Evolutionary conservation across 371 early-diverging fungal species (phyloP).

Genomic region (Haplosporangium sp.): DNA sequence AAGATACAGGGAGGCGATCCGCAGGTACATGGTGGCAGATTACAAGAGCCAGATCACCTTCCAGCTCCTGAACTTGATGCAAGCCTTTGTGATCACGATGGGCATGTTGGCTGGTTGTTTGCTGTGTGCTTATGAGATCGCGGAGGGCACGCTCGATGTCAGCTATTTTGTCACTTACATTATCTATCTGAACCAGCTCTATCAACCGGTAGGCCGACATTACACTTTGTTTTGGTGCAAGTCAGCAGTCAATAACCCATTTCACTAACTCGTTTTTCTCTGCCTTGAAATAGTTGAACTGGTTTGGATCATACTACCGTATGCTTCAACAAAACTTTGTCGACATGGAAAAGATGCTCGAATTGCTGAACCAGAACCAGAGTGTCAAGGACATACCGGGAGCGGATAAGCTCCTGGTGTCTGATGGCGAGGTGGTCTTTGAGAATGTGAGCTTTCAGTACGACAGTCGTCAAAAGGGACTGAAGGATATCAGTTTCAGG

Average conservation of each 20-base stretch:
- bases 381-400: constrained; percentile 62
- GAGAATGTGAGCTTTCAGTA: constrained; percentile 74
- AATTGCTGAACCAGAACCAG: constrained; percentile 65
- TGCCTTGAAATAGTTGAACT: constrained; percentile 55
- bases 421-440: constrained; percentile 57
- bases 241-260: background rate
- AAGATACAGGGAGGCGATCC: constrained; percentile 80
- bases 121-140: constrained; percentile 83
- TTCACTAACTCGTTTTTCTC: background rate
- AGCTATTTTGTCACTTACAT: constrained; percentile 90
- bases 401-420: constrained; percentile 35
- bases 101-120: constrained; percentile 84
- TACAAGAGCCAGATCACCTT: constrained; percentile 76
- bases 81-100: constrained; percentile 85
- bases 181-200: constrained; percentile 84
- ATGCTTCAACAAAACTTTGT: constrained; percentile 67
- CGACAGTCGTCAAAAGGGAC: constrained; percentile 61
- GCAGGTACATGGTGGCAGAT: constrained; percentile 85
- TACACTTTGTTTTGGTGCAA: background rate
- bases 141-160: constrained; percentile 73
- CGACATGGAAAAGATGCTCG: constrained; percentile 83
- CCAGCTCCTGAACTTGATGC: constrained; percentile 85
- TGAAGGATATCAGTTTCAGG: constrained; percentile 65
- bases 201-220: constrained; percentile 67
- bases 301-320: constrained; percentile 59